These are phyloP conservation scores for Psilocybe subaeruginosa DNA, from an alignment of 768 basidiomycete genomes.

Conservation along the genomic window DNA sequence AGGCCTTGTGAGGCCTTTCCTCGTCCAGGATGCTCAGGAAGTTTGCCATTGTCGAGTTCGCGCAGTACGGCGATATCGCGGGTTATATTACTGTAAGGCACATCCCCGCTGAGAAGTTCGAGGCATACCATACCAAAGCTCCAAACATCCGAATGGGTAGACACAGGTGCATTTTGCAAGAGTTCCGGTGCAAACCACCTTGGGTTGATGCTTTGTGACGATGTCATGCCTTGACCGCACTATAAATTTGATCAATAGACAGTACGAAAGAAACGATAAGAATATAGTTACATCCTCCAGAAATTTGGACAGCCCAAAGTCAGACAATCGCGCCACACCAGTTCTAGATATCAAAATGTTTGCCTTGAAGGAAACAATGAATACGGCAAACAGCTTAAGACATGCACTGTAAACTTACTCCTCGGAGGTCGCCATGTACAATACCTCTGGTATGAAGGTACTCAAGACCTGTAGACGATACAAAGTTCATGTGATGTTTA, in stretches of 20 bases:
- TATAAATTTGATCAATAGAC: conserved; percentile 3
- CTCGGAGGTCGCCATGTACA: conserved; percentile 46
- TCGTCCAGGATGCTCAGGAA: conserved; percentile 40
- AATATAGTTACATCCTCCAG: conserved; percentile 35
- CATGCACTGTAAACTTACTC: conserved; percentile 26
- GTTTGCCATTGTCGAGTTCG: conserved; percentile 35
- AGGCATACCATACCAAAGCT: conserved; percentile 50
- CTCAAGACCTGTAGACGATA: conserved; percentile 35
- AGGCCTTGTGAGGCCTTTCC: conserved; percentile 30
- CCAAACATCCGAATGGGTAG: conserved; percentile 50
- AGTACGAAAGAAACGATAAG: neutral
- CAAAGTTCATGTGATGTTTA: neutral
- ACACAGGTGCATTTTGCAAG: conserved; percentile 30
- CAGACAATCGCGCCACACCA: conserved; percentile 42
- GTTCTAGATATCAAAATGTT: conserved; percentile 45
- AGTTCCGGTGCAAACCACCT: conserved; percentile 49
- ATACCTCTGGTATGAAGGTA: conserved; percentile 41
- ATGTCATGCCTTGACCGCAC: conserved; percentile 30
- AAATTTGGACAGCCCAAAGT: conserved; percentile 47
- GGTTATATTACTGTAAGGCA: conserved; percentile 36
- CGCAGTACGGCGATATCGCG: conserved; percentile 37
- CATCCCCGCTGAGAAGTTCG: conserved; percentile 46
- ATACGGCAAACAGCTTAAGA: neutral
- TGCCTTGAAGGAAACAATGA: conserved; percentile 29
- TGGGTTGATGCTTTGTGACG: conserved; percentile 30